phyloP scores from a whole-genome alignment of 176 grass and related monocot species.

The Carex kokanica region DNA sequence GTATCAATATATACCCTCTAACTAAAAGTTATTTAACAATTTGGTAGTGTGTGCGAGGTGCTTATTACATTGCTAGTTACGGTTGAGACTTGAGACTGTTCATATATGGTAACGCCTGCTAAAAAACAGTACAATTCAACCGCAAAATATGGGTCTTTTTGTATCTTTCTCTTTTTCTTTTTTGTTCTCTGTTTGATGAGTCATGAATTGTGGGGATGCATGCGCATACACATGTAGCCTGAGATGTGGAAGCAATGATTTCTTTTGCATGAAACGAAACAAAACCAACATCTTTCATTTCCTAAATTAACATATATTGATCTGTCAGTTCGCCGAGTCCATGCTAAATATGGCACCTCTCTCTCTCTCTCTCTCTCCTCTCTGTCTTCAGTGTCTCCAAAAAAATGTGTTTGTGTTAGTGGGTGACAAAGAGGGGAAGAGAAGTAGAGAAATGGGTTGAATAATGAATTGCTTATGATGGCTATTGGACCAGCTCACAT shows the following conservation, averaged over 20 bases:
- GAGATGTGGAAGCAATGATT: conserved; percentile 19
- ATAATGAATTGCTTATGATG: conserved; percentile 27
- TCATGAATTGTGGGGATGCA: conserved; percentile 25
- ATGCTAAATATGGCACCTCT: conserved; percentile 8
- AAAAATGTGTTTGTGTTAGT: conserved; percentile 21
- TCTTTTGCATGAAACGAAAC: conserved; percentile 31
- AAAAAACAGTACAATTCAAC: not conserved
- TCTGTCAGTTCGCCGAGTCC: not conserved
- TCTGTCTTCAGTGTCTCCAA: not conserved
- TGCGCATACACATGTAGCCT: conserved; percentile 19
- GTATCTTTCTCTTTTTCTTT: not conserved
- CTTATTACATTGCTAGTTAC: not conserved
- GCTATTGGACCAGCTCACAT: conserved; percentile 7
- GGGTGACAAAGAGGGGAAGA: conserved; percentile 24
- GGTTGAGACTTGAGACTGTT: not conserved
- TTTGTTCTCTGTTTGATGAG: not conserved
- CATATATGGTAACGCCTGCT: conserved; percentile 11
- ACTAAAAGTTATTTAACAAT: not conserved
- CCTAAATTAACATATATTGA: not conserved
- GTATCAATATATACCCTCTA: not conserved
- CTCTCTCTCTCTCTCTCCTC: too few species aligned
- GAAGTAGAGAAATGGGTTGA: not conserved
- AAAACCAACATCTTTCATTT: conserved; percentile 25
- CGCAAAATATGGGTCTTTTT: conserved; percentile 22
- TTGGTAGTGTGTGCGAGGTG: not conserved